phyloP scores from a whole-genome alignment of 345 rosid genomes.

The Aegle marmelos region DNA sequence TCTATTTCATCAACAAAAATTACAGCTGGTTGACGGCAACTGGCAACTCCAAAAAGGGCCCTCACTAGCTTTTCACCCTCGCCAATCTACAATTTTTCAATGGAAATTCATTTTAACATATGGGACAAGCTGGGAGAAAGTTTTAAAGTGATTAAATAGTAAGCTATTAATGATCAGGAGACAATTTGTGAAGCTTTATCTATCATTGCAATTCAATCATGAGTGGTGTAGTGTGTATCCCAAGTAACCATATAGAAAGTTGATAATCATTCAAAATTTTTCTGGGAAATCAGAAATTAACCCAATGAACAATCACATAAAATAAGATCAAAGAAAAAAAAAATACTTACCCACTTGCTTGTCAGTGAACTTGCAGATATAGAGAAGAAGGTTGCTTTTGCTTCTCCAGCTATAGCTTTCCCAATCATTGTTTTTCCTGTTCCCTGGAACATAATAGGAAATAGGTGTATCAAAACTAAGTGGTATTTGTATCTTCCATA shows the following conservation, averaged over 20 bases:
- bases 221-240: background rate
- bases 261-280: background rate
- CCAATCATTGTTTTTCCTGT: slow-evolving; percentile 99
- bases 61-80: slow-evolving; percentile 99
- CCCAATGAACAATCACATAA: slow-evolving; percentile 1
- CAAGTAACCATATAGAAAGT: background rate
- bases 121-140: background rate
- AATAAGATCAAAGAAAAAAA: slow-evolving; percentile 13
- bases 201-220: background rate
- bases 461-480: slow-evolving; percentile 8
- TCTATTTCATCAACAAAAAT: slow-evolving; percentile 98
- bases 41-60: slow-evolving; percentile 97
- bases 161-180: background rate
- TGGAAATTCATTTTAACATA: background rate
- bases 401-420: slow-evolving; percentile 99
- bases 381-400: slow-evolving; percentile 96
- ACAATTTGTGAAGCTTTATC: background rate
- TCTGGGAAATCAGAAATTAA: background rate
- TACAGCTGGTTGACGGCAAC: slow-evolving; percentile 98
- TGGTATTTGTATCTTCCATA: slow-evolving; percentile 10
- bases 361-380: slow-evolving; percentile 98
- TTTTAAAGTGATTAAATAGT: background rate
- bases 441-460: slow-evolving; percentile 51
- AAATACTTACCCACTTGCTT: slow-evolving; percentile 87
- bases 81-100: slow-evolving; percentile 64